Evolutionary conservation across 805 yeast species (phyloP).

Genomic region (Isabelozyma rhagii): DNA sequence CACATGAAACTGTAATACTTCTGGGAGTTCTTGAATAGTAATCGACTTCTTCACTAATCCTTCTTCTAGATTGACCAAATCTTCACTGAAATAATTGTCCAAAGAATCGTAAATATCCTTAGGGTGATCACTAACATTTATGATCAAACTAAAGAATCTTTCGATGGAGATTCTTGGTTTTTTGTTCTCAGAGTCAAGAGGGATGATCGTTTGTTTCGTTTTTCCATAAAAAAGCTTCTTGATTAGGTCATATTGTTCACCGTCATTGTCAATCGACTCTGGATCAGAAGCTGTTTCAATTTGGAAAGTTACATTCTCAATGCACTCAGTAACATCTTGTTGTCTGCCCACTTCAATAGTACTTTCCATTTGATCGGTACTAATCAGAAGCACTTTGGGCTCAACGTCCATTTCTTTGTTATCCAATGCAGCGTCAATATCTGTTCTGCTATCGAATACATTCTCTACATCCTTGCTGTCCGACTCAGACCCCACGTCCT

Average conservation of each 20-base stretch:
- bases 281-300: slow-evolving; percentile 85
- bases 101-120: slow-evolving; percentile 86
- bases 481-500: slow-evolving; percentile 1
- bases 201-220: slow-evolving; percentile 71
- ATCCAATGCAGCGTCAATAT: slow-evolving; percentile 14
- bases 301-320: slow-evolving; percentile 88
- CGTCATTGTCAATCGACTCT: slow-evolving; percentile 53
- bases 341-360: slow-evolving; percentile 84
- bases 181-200: slow-evolving; percentile 46
- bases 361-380: slow-evolving; percentile 65
- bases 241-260: slow-evolving; percentile 80
- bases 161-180: slow-evolving; percentile 46
- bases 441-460: neutral
- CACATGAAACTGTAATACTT: slow-evolving; percentile 83
- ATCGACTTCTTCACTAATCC: slow-evolving; percentile 74
- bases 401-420: slow-evolving; percentile 6
- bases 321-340: slow-evolving; percentile 97
- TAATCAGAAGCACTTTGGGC: slow-evolving; percentile 31
- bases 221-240: slow-evolving; percentile 83
- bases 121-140: slow-evolving; percentile 86
- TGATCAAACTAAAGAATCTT: slow-evolving; percentile 75
- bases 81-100: slow-evolving; percentile 79
- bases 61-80: slow-evolving; percentile 62
- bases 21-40: slow-evolving; percentile 70
- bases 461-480: slow-evolving; percentile 5